A percentile compares a stretch with the other conserved stretches of the same genome.
Conservation (phyloP, 768 basidiomycete genomes). For the Kwoniella europaea region DNA sequence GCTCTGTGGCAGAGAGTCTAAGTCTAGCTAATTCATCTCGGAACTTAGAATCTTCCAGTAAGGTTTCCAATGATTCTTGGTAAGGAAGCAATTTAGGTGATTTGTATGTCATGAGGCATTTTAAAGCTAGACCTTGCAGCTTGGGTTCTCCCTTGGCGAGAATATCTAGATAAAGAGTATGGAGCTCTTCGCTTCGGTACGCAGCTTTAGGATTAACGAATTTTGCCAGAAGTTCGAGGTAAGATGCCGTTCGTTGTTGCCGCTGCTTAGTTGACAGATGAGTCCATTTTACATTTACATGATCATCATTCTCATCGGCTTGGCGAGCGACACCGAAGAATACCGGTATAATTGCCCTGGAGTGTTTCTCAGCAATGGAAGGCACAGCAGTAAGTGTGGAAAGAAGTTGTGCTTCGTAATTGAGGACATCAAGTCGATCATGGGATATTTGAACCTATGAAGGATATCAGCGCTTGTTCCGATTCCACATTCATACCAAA, state of each 20-base stretch:
- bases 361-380: conserved; percentile 80
- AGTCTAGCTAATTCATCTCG: conserved; percentile 82
- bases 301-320: conserved; percentile 29
- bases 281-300: conserved; percentile 12
- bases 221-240: conserved; percentile 85
- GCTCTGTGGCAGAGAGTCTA: conserved; percentile 63
- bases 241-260: conserved; percentile 65
- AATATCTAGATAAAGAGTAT: conserved; percentile 70
- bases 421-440: conserved; percentile 70
- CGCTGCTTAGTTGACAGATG: conserved; percentile 50
- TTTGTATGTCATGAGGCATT: conserved; percentile 83
- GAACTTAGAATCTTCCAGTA: conserved; percentile 86
- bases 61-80: conserved; percentile 69
- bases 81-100: conserved; percentile 65
- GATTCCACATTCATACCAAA: neutral
- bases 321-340: conserved; percentile 66
- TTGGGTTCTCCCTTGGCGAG: conserved; percentile 82
- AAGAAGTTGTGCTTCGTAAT: conserved; percentile 83
- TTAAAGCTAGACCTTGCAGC: conserved; percentile 75
- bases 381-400: conserved; percentile 71
- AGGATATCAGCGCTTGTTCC: neutral
- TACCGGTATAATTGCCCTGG: conserved; percentile 80
- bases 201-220: conserved; percentile 92
- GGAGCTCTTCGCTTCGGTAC: conserved; percentile 70
- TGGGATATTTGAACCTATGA: conserved; percentile 58